Base-by-base conservation (phyloP, 345 rosid species). In the Brassica incana region DNA sequence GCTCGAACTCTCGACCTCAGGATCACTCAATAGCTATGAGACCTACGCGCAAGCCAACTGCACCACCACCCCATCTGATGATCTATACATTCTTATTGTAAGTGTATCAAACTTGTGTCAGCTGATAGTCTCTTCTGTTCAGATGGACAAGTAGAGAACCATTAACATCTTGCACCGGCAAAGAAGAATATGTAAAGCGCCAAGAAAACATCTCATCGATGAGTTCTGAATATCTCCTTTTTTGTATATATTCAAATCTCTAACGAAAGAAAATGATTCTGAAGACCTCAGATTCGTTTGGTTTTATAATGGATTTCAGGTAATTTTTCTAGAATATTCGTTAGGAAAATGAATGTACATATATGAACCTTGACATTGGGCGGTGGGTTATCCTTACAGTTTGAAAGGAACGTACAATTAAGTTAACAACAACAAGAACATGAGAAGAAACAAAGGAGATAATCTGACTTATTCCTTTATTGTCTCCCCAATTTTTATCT, bases 11-110 rank as follows among this genome's bases (percentile, higher is more conserved):
- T 94, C 97, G 89, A 90, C 97, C 94, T 90, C 96, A 87, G 97
- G 96, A 92, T 94, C 1, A 83, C 97, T 87, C 92, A 25, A 64
- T 65, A 84, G 93, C 97, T 88, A 89, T 89, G 97, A 90, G 94
- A 94, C 91, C 97, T 88, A 87, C 94, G 92, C 90, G 93, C 98
- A 88, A 90, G 87, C 93, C 97, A 92, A 92, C 97, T 90, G 94
- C 97, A 90, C 96, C 93, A 86, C 93, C 92, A 88, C 94, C 91
- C 92, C 94, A 6, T 3, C 23, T 76, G 35, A 11, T 62, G 1
- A 11, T 12, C 0, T 0, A 0, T 0, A 4, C 3, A 27, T 27
- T 4, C 1, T 29, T 2, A 12, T 27, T 6, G 5, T 5, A 2
- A 2, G 5, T 61, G 0, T 61, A 27, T 1, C 3, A 4, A 5